These are phyloP conservation scores for Dactylellina sp. DNA, from an alignment of 2,329 filamentous ascomycete genomes.

Conservation along the genomic window DNA sequence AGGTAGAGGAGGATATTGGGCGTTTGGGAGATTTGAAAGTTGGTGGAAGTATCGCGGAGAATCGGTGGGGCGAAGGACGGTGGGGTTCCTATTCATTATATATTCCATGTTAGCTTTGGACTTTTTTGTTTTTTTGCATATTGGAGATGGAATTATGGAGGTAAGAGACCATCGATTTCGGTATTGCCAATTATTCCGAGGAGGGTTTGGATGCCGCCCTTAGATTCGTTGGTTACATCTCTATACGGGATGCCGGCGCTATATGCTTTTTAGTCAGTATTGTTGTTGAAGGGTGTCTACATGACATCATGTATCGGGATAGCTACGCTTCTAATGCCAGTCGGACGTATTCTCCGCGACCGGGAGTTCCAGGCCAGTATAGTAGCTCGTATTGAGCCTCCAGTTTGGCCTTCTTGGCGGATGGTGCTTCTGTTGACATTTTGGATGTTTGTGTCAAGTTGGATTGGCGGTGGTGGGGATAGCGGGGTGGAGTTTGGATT, in stretches of 20 bases:
- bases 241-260: conserved; percentile 39
- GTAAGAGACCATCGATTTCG: too few species aligned
- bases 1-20: conserved; percentile 80
- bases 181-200: too few species aligned
- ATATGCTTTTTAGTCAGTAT: too few species aligned
- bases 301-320: too few species aligned
- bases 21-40: conserved; percentile 75
- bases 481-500: background rate
- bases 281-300: too few species aligned
- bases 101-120: conserved; percentile 1
- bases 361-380: conserved; percentile 79
- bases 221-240: conserved; percentile 63
- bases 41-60: conserved; percentile 65
- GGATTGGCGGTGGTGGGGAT: background rate
- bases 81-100: conserved; percentile 67
- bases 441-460: conserved; percentile 1
- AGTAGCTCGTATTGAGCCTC: conserved; percentile 67
- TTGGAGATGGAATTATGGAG: too few species aligned
- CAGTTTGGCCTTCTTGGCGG: conserved; percentile 31
- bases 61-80: conserved; percentile 76
- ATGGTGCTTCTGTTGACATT: conserved; percentile 1
- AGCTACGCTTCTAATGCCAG: conserved; percentile 75
- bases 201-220: conserved; percentile 63
- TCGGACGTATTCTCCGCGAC: conserved; percentile 79
- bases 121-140: too few species aligned